Percentiles rank a stretch among this genome's conserved stretches.
These are phyloP conservation scores for Hanseniaspora clermontiae DNA, from an alignment of 805 yeast genomes.

Conservation along the genomic window DNA sequence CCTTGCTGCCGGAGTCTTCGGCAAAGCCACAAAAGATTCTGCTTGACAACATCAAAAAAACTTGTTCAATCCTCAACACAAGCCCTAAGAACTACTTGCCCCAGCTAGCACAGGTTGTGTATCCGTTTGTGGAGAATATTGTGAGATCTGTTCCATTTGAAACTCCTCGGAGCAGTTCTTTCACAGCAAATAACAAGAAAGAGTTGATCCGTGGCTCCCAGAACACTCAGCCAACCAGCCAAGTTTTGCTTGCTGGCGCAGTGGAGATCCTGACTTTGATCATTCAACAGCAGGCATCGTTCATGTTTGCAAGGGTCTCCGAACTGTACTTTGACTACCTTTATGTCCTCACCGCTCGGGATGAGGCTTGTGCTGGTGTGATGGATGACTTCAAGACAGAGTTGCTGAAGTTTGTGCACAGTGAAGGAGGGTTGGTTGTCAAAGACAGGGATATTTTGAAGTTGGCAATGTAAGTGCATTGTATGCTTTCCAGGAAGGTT, in stretches of 20 bases:
- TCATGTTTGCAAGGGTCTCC: background rate
- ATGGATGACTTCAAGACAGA: background rate
- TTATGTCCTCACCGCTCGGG: background rate
- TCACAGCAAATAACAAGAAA: background rate
- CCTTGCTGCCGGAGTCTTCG: background rate
- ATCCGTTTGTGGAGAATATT: background rate
- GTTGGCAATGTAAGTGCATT: too few relatives aligned
- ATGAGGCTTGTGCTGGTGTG: background rate
- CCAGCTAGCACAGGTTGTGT: slow-evolving; percentile 7
- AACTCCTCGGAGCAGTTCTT: background rate
- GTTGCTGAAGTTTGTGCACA: background rate
- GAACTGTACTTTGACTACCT: background rate
- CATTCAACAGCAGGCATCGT: background rate
- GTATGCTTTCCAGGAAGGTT: too few relatives aligned
- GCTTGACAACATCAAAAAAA: background rate
- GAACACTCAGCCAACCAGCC: too few relatives aligned
- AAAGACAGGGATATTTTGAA: background rate
- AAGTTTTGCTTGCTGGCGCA: background rate
- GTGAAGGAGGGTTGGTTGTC: background rate
- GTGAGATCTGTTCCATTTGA: background rate
- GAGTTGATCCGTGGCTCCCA: background rate
- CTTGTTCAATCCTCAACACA: background rate
- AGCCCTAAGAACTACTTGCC: slow-evolving; percentile 5
- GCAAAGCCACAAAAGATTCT: background rate
- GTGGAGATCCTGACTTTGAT: background rate